Evolutionary conservation across 2,329 filamentous ascomycete genomes (phyloP).

Genomic region (Harringtonia lauricola): DNA sequence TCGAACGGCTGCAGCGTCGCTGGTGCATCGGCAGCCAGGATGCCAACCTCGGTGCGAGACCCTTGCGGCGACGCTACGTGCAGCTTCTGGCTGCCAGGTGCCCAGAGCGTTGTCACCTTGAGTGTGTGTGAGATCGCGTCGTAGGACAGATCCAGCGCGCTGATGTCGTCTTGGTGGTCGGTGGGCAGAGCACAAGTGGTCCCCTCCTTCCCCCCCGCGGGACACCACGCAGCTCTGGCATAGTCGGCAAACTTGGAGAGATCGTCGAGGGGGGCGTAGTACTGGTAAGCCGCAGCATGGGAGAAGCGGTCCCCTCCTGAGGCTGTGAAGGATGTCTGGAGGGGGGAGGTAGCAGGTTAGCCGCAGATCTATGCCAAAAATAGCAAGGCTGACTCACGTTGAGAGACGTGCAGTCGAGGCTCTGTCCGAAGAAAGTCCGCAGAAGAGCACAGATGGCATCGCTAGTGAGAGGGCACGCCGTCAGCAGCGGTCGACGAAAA

Average conservation of each 20-base stretch:
- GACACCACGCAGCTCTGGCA: conserved; percentile 41
- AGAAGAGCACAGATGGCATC: conserved; percentile 46
- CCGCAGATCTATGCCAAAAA: not conserved
- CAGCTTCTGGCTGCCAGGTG: conserved; percentile 29
- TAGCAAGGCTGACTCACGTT: conserved; percentile 24
- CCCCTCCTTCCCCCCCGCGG: conserved; percentile 21
- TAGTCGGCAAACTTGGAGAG: conserved; percentile 44
- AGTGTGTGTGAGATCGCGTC: conserved; percentile 56
- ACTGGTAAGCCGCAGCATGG: conserved; percentile 55
- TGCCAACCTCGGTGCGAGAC: conserved; percentile 66
- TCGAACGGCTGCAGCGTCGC: conserved; percentile 55
- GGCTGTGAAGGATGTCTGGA: conserved; percentile 49
- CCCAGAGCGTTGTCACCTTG: conserved; percentile 55
- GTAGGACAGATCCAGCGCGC: conserved; percentile 67
- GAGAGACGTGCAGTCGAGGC: conserved; percentile 40
- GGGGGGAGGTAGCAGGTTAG: not conserved
- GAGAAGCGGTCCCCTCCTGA: conserved; percentile 46
- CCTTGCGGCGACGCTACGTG: conserved; percentile 26
- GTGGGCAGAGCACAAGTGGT: conserved; percentile 42
- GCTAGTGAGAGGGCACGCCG: conserved; percentile 17
- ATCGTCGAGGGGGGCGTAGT: conserved; percentile 52
- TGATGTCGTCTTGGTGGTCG: conserved; percentile 35
- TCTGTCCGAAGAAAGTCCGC: conserved; percentile 41
- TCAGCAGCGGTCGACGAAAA: not conserved
- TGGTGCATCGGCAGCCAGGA: conserved; percentile 56